Base-by-base conservation (phyloP, 768 basidiomycete genomes). In the Tylopilus cervinicoccineus region DNA sequence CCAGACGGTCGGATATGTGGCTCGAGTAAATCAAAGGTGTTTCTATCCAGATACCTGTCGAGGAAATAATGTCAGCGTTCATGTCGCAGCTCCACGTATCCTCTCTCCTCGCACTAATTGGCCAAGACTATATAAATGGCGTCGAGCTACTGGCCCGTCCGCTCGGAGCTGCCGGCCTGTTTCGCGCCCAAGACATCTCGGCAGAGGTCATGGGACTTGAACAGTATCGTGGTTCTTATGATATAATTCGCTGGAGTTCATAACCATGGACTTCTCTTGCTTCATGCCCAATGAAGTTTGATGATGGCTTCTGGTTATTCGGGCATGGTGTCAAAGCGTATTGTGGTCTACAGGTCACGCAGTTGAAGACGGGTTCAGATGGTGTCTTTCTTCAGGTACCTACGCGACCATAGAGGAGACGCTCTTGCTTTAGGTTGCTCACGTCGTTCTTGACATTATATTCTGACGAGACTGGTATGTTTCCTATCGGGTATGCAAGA, bases 371-470 rank as follows among this genome's bases (percentile, higher is more conserved):
- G 12, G 74, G 75, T 38, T 67, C 68, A 13, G 69, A 74, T 27
- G 77, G 74, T 1, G 76, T 82, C 54, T 73, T 80, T 52, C 70
- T 83, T 8, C 76, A 79, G 49, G 82, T 86, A 33, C 69, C 85
- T 11, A 81, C 81, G 4, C 72, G 76, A 24, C 77, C 79, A 82
- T 64, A 74, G 81, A 42, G 81, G 81, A 20, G 81, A 83, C 60
- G 83, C 81, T 0, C 69, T 83, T 9, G 79, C 76, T 77, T 88
- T 4, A 88, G 86, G 84, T 72, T 88, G 31, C 83, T 84, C 13
- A 88, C 86, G 3, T 86, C 83, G 0, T 89, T 89, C 73, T 70
- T 85, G 45, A 88, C 87, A 0, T 76, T 76, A 23, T 86, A 78
- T 65, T 84, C 83, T 51, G 76, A 74, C 43, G 72, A 79, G 45